Percentiles rank a stretch among this genome's conserved stretches.
Conservation (phyloP, 2,329 filamentous ascomycete genomes). For the Talaromyces sp. region DNA sequence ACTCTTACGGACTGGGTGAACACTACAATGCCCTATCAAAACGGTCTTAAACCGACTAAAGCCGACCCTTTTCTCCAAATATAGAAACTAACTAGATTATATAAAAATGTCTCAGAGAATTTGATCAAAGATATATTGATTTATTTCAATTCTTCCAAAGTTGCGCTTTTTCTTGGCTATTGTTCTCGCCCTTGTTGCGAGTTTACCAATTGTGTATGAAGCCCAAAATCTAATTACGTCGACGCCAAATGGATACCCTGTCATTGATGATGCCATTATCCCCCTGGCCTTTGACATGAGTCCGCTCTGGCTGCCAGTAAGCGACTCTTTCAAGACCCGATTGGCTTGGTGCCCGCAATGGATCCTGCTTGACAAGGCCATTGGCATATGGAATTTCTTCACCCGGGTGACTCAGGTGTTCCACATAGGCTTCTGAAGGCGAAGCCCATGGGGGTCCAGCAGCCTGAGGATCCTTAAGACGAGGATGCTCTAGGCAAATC, state of each 20-base stretch:
- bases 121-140: not conserved
- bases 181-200: not conserved
- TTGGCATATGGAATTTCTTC: slow-evolving; percentile 65
- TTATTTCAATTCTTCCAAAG: not conserved
- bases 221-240: slow-evolving; percentile 28
- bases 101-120: not conserved
- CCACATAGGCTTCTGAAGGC: slow-evolving; percentile 69
- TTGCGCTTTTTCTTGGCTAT: not conserved
- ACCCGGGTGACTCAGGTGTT: slow-evolving; percentile 71
- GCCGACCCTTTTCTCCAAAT: not conserved
- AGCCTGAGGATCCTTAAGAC: slow-evolving; percentile 65
- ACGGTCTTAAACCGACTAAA: not conserved
- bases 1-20: slow-evolving; percentile 91
- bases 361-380: slow-evolving; percentile 53
- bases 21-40: slow-evolving; percentile 89
- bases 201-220: not conserved
- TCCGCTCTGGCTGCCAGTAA: slow-evolving; percentile 60
- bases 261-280: slow-evolving; percentile 45
- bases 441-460: slow-evolving; percentile 75
- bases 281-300: slow-evolving; percentile 58
- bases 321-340: slow-evolving; percentile 50
- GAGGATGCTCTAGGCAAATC: slow-evolving; percentile 76
- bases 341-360: slow-evolving; percentile 48
- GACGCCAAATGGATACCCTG: slow-evolving; percentile 48
- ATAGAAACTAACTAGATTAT: not conserved